A percentile compares a stretch with the other conserved stretches of the same genome.
These are phyloP conservation scores for Candida succiphila DNA, from an alignment of 805 yeast species.

Conservation along the genomic window DNA sequence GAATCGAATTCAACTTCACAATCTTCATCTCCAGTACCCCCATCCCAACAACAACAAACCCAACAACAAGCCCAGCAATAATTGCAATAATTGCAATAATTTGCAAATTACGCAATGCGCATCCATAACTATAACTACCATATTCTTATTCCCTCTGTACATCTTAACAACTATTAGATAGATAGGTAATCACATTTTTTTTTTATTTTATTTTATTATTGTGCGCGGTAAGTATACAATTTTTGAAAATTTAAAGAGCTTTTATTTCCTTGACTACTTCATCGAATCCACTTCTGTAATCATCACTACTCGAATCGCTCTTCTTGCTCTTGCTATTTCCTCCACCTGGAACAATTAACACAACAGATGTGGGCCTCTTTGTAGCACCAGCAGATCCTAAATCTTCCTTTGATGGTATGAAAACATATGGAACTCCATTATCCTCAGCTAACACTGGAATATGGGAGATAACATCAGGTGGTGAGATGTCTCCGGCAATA, in stretches of 20 bases:
- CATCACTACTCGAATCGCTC: constrained; percentile 64
- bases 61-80: too few species aligned
- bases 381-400: constrained; percentile 98
- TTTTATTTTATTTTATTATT: too few species aligned
- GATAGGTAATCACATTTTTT: too few species aligned
- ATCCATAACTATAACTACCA: too few species aligned
- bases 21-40: too few species aligned
- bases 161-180: too few species aligned
- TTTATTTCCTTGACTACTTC: constrained; percentile 89
- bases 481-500: constrained; percentile 97
- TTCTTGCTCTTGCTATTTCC: constrained; percentile 68
- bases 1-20: not conserved
- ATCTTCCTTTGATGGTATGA: constrained; percentile 96
- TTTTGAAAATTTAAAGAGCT: constrained; percentile 27
- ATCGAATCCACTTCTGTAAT: constrained; percentile 86
- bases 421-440: constrained; percentile 78
- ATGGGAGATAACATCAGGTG: constrained; percentile 94
- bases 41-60: too few species aligned
- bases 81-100: too few species aligned
- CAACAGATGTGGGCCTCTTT: constrained; percentile 97
- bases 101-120: too few species aligned
- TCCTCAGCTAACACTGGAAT: constrained; percentile 98
- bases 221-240: too few species aligned
- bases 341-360: constrained; percentile 95
- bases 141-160: too few species aligned